Conservation (phyloP, 1,284 basidiomycete species). For the Fistulinella cinereoalba region DNA sequence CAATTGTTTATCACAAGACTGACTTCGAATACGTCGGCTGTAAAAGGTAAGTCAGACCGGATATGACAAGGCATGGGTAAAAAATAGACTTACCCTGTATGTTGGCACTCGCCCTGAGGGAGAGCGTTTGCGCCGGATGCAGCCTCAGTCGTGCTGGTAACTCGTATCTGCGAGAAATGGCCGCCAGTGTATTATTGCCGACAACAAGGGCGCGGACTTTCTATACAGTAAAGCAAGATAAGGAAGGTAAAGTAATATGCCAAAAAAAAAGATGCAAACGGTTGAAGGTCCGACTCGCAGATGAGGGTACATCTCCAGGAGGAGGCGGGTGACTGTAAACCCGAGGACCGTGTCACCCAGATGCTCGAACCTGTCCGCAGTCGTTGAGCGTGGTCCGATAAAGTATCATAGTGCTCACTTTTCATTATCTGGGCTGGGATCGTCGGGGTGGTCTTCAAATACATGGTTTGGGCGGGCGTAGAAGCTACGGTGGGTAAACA, state of each 20-base stretch:
- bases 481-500: slow-evolving; percentile 73
- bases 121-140: slow-evolving; percentile 67
- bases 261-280: slow-evolving; percentile 38
- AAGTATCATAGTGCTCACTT: slow-evolving; percentile 40
- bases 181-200: slow-evolving; percentile 66
- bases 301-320: slow-evolving; percentile 60
- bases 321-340: slow-evolving; percentile 58
- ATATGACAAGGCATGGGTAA: not conserved
- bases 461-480: slow-evolving; percentile 64
- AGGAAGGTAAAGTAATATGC: not conserved
- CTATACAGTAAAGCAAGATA: slow-evolving; percentile 34
- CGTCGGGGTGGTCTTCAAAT: slow-evolving; percentile 67
- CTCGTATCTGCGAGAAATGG: slow-evolving; percentile 61
- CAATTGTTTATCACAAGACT: slow-evolving; percentile 9
- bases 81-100: slow-evolving; percentile 56
- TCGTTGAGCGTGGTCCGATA: not conserved
- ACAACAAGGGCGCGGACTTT: slow-evolving; percentile 73
- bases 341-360: slow-evolving; percentile 70
- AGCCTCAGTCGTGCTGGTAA: slow-evolving; percentile 58
- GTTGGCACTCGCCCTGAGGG: slow-evolving; percentile 59
- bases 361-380: slow-evolving; percentile 64
- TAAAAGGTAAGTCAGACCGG: slow-evolving; percentile 7
- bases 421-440: slow-evolving; percentile 76
- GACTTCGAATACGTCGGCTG: slow-evolving; percentile 77
- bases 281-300: slow-evolving; percentile 75